A percentile compares a stretch with the other conserved stretches of the same genome.
These are phyloP conservation scores for Verruconis gallopava DNA, from an alignment of 2,329 filamentous ascomycete genomes.

Conservation along the genomic window DNA sequence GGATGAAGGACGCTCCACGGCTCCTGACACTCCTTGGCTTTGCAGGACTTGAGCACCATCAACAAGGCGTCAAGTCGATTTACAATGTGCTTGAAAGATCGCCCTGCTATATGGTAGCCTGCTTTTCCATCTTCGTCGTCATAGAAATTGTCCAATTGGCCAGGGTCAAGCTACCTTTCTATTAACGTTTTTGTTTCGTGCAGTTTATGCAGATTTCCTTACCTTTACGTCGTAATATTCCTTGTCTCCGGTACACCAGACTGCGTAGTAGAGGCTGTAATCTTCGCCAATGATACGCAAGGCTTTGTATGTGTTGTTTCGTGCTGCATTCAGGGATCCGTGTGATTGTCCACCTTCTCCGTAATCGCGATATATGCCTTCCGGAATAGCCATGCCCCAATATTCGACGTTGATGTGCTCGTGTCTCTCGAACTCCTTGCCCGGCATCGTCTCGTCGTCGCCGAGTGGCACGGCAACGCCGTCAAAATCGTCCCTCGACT, in stretches of 20 bases:
- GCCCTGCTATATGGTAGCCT: neutral
- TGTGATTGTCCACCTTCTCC: neutral
- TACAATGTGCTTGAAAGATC: neutral
- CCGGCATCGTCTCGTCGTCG: slow-evolving; percentile 10
- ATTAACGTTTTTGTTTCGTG: too few relatives aligned
- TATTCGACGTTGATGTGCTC: slow-evolving; percentile 30
- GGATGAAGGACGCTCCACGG: slow-evolving; percentile 23
- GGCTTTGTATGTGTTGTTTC: slow-evolving; percentile 6
- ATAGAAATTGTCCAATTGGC: slow-evolving; percentile 3
- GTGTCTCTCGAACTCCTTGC: slow-evolving; percentile 11
- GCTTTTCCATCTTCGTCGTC: neutral
- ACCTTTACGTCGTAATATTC: slow-evolving; percentile 7
- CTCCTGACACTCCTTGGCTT: slow-evolving; percentile 16
- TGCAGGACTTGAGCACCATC: slow-evolving; percentile 23
- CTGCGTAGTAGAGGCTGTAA: slow-evolving; percentile 6
- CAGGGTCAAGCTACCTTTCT: slow-evolving; percentile 5
- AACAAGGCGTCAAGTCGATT: slow-evolving; percentile 21
- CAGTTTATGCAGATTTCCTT: too few relatives aligned
- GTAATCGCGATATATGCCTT: slow-evolving; percentile 2
- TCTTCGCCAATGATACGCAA: slow-evolving; percentile 3
- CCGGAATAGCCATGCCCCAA: slow-evolving; percentile 20
- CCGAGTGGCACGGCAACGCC: slow-evolving; percentile 23
- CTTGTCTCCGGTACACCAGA: slow-evolving; percentile 6
- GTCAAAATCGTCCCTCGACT: slow-evolving; percentile 21
- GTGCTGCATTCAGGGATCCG: neutral